Evolutionary conservation across 345 rosid species (phyloP).

Genomic region (Arabidopsis thaliana): TAIR10.1 NC_003071.7:17136501-17137000

Average conservation of each 20-base stretch:
- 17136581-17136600: not conserved
- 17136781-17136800: not conserved
- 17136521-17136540: not conserved
- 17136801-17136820: not conserved
- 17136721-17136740: not conserved
- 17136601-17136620: not conserved
- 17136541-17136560: not conserved
- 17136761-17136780: not conserved
- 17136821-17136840: conserved; percentile 13
- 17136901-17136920: not conserved
- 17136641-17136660: not conserved
- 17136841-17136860: not conserved
- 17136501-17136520: not conserved
- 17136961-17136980: conserved; percentile 66
- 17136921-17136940: conserved; percentile 56
- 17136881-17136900: conserved; percentile 18
- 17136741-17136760: not conserved
- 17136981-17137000: conserved; percentile 58
- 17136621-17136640: not conserved
- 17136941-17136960: conserved; percentile 84
- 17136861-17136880: not conserved
- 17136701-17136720: not conserved
- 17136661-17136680: too few species aligned
- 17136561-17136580: not conserved
- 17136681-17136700: too few species aligned